phyloP scores from a whole-genome alignment of 2,329 filamentous ascomycete genomes.

The Fragosphaeria purpurea region DNA sequence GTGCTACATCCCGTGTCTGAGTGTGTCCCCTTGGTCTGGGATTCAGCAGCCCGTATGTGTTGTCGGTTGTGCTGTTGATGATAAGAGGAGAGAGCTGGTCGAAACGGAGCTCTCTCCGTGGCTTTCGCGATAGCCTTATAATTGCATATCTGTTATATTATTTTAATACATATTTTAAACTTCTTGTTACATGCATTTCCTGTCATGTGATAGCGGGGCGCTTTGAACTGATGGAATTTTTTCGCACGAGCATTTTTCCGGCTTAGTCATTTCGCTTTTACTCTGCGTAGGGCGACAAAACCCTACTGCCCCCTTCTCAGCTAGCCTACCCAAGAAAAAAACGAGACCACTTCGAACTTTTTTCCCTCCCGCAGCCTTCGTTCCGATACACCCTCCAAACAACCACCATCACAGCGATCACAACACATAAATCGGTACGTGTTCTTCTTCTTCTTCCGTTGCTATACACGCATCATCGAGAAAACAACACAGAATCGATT shows the following conservation, averaged over 20 bases:
- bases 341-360: constrained; percentile 2
- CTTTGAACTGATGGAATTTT: no score
- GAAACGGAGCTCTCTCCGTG: no score
- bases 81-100: no score
- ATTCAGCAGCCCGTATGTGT: no score
- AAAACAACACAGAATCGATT: constrained; percentile 1
- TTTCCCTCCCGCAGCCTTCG: constrained; percentile 1
- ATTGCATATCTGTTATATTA: background rate
- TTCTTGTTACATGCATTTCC: no score
- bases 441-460: constrained; percentile 8
- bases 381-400: constrained; percentile 10
- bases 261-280: background rate
- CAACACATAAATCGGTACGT: constrained; percentile 41
- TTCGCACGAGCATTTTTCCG: no score
- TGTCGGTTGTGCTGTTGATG: no score
- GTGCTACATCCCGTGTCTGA: constrained; percentile 11
- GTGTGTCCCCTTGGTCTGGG: no score
- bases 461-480: background rate
- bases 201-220: no score
- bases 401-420: constrained; percentile 31
- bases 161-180: no score
- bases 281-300: constrained; percentile 30
- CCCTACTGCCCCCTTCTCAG: constrained; percentile 24
- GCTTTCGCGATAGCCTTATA: no score
- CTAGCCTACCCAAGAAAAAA: constrained; percentile 10